Conservation (phyloP, 176 grass and related monocot species). For the Juncus inflexus region DNA sequence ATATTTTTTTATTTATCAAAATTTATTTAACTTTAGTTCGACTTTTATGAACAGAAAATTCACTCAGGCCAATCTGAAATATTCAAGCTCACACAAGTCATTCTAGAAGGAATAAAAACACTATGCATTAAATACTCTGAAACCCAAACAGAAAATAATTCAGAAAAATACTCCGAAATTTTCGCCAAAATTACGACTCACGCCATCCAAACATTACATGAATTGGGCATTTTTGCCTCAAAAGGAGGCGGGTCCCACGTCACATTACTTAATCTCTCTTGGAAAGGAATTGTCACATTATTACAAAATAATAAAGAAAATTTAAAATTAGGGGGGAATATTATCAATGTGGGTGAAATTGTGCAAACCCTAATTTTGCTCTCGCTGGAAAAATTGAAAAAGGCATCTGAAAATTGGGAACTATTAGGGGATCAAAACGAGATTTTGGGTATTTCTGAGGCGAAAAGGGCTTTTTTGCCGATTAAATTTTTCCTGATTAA, state of each 20-base stretch:
- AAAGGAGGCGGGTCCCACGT: slow-evolving; percentile 73
- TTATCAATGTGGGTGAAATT: slow-evolving; percentile 38
- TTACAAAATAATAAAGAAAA: slow-evolving; percentile 75
- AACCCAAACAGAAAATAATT: slow-evolving; percentile 36
- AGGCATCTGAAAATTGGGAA: slow-evolving; percentile 48
- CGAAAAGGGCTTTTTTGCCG: slow-evolving; percentile 82
- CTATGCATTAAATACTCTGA: slow-evolving; percentile 67
- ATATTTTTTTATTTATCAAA: too few relatives aligned
- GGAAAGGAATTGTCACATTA: slow-evolving; percentile 87
- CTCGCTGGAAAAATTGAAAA: slow-evolving; percentile 56
- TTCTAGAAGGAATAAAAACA: slow-evolving; percentile 69
- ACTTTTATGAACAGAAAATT: slow-evolving; percentile 52
- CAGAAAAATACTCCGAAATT: slow-evolving; percentile 29
- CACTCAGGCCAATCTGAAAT: slow-evolving; percentile 42
- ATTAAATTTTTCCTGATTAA: slow-evolving; percentile 98
- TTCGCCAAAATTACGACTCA: slow-evolving; percentile 41
- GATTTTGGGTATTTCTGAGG: slow-evolving; percentile 49
- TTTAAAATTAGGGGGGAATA: slow-evolving; percentile 19
- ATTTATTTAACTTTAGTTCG: too few relatives aligned
- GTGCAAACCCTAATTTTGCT: slow-evolving; percentile 64
- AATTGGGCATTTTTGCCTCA: slow-evolving; percentile 72
- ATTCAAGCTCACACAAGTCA: slow-evolving; percentile 47
- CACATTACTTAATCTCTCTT: slow-evolving; percentile 73
- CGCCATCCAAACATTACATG: slow-evolving; percentile 59
- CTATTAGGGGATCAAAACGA: slow-evolving; percentile 9